Base-by-base conservation (phyloP, 2,329 filamentous ascomycete genomes). In the Ilyonectria destructans region DNA sequence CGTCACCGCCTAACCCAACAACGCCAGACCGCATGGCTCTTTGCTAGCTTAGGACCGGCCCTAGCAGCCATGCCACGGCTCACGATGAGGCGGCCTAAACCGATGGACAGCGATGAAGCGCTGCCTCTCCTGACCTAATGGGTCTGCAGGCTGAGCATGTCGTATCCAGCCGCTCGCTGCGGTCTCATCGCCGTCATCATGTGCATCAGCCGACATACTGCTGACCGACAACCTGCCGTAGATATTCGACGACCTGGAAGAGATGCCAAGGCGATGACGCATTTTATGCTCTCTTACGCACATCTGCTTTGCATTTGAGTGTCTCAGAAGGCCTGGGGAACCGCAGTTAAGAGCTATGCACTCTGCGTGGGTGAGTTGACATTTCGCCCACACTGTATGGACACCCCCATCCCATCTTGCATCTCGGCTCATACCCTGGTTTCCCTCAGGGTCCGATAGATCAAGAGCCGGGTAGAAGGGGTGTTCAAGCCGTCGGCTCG, bases 1-100 rank as follows among this genome's bases (percentile, higher is more conserved):
- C 29, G 55, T 76, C 71, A 70, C 72, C 72, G 71, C 69, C 70
- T 67, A 66, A 67, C 65, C 58, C 55, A 45, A 55, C 56, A 56
- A 29, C 52, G 17, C 21, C 19, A 43, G 52, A 54, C 45, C 51
- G 45, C 58, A 62, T 67, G 51, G 55, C 62, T 59, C 61, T 58
- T 21, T 40, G 21, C 48, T 59, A 59, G 48, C 51, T 55, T n/a
- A 46, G 23, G 40, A 51, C 45, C 43, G 45, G 54, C n/a, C 45
- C 60, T 45, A 51, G 52, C 54, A 58, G 37, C 52, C 43, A 45
- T 63, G 54, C n/a, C 52, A 55, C 35, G 46, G 45, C 60, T 52
- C 29, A 69, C 45, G 62, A 37, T 63, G 65, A 70, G 74, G 72
- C 71, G 62, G 54, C 23, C 61, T 43, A 51, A 66, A 51, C 65